phyloP scores from a whole-genome alignment of 1,284 basidiomycete species.

The Thecaphora frezii region DNA sequence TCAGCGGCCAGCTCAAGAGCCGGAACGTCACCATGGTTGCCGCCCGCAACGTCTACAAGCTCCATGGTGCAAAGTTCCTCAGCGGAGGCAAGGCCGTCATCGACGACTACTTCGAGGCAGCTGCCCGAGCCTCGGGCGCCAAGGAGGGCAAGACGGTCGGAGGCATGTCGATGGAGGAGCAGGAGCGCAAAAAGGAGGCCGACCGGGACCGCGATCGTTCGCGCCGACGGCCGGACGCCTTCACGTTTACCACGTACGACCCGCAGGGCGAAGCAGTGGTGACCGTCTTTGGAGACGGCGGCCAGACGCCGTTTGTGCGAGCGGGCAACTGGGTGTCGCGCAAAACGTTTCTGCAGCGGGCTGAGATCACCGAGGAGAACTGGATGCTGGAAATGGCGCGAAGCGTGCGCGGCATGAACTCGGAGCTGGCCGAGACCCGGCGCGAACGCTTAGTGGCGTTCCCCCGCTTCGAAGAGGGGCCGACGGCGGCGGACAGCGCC shows the following conservation, averaged over 20 bases:
- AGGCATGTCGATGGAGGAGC: conserved; percentile 39
- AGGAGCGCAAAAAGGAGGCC: conserved; percentile 39
- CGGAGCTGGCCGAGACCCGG: conserved; percentile 48
- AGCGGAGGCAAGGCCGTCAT: conserved; percentile 82
- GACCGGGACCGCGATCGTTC: conserved; percentile 42
- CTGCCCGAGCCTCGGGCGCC: conserved; percentile 64
- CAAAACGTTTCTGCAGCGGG: conserved; percentile 34
- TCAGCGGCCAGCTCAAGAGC: conserved; percentile 83
- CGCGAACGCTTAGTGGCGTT: conserved; percentile 41
- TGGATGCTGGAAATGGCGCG: conserved; percentile 57
- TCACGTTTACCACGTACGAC: conserved; percentile 42
- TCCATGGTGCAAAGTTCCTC: conserved; percentile 88
- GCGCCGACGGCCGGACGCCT: conserved; percentile 43
- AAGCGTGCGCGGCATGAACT: conserved; percentile 53
- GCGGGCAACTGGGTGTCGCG: conserved; percentile 43
- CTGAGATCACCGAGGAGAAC: conserved; percentile 54
- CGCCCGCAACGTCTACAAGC: conserved; percentile 87
- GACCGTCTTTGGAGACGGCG: conserved; percentile 55
- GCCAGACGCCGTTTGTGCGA: conserved; percentile 50
- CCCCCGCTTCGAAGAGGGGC: conserved; percentile 24
- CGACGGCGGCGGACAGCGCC: conserved; percentile 9
- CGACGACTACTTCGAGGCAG: conserved; percentile 93
- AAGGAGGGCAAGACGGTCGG: conserved; percentile 55
- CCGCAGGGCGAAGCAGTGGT: conserved; percentile 48
- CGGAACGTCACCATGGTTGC: conserved; percentile 91